phyloP scores from a whole-genome alignment of 176 grass and related monocot species.

The Puya raimondii region DNA sequence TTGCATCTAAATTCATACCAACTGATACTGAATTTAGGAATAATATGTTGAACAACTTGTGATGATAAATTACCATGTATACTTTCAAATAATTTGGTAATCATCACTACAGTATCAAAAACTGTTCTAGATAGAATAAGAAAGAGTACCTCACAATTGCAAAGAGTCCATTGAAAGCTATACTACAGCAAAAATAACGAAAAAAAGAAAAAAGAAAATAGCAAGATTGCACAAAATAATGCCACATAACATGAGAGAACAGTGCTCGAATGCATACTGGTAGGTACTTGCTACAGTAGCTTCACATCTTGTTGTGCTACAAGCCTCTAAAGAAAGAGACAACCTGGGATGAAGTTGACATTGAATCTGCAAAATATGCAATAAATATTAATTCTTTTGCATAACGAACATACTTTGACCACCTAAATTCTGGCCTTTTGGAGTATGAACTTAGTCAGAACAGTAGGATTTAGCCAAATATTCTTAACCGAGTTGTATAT shows the following conservation, averaged over 20 bases:
- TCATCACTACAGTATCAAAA: too few relatives aligned
- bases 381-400: background rate
- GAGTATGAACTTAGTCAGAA: background rate
- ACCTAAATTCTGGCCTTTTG: background rate
- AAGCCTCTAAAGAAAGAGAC: conserved; percentile 25
- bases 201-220: background rate
- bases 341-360: conserved; percentile 30
- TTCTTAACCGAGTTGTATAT: too few relatives aligned
- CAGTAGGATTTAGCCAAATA: too few relatives aligned
- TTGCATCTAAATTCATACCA: too few relatives aligned
- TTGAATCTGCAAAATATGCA: conserved; percentile 36
- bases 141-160: too few relatives aligned
- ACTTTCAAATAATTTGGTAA: too few relatives aligned
- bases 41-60: too few relatives aligned
- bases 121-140: too few relatives aligned
- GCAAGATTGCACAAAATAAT: background rate
- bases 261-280: conserved; percentile 35
- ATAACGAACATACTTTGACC: background rate
- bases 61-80: too few relatives aligned
- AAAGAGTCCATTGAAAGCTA: background rate
- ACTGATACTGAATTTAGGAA: too few relatives aligned
- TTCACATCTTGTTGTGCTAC: conserved; percentile 31
- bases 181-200: background rate
- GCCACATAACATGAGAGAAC: conserved; percentile 8
- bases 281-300: conserved; percentile 48